phyloP scores from a whole-genome alignment of 2,329 filamentous ascomycete genomes.

The Fusarium secorum region DNA sequence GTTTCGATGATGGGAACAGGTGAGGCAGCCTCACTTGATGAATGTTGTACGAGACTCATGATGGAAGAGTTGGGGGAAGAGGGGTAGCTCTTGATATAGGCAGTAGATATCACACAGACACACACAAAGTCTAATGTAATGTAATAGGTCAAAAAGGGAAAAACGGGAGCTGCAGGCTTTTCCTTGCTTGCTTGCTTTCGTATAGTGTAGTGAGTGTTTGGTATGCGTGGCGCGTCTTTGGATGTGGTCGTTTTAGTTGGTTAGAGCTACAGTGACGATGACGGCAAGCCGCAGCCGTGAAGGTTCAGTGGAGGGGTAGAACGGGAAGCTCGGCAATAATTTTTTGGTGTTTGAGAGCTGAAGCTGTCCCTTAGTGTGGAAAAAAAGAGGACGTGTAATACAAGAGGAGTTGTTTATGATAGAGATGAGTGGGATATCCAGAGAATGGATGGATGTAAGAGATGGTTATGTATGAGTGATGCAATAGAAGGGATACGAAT shows the following conservation, averaged over 20 bases:
- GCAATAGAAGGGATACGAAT: neutral
- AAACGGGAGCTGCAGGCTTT: constrained; percentile 27
- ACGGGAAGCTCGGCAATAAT: constrained; percentile 19
- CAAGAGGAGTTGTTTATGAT: neutral
- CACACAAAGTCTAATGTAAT: neutral
- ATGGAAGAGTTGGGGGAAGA: constrained; percentile 21
- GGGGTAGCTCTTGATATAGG: constrained; percentile 14
- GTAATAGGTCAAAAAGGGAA: constrained; percentile 7
- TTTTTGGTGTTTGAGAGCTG: neutral
- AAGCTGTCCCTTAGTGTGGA: neutral
- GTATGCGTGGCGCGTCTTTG: constrained; percentile 10
- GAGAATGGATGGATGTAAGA: neutral
- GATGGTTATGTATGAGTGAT: neutral
- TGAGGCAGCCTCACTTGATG: constrained; percentile 35
- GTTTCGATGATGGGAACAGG: constrained; percentile 44
- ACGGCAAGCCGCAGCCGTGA: constrained; percentile 27
- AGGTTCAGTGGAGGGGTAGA: constrained; percentile 19
- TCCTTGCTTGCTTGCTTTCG: neutral
- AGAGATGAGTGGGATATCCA: neutral
- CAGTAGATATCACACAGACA: neutral
- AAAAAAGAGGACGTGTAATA: neutral
- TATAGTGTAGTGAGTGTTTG: neutral
- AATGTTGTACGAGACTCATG: constrained; percentile 36
- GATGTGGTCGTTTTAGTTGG: constrained; percentile 13
- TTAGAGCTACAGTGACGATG: constrained; percentile 17